Conservation (phyloP, 2,329 filamentous ascomycete genomes). For the Penicillium psychrosexuale region DNA sequence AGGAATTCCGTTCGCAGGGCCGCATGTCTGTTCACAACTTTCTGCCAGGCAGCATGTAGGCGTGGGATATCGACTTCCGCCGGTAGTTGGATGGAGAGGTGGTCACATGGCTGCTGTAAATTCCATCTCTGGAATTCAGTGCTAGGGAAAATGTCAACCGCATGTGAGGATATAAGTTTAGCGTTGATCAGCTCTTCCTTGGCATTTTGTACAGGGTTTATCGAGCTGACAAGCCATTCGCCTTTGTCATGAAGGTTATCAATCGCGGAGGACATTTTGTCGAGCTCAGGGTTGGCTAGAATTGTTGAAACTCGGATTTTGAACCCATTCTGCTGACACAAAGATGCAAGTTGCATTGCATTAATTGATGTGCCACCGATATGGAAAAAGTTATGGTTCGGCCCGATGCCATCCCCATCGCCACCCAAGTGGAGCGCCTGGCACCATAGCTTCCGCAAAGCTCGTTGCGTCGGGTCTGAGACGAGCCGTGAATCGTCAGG, state of each 20-base stretch:
- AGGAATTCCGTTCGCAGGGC: neutral
- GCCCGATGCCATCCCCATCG: neutral
- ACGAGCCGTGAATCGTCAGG: neutral
- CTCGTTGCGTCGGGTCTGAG: neutral
- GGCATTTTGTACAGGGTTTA: neutral
- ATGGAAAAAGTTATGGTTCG: conserved; percentile 19
- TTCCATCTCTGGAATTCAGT: neutral
- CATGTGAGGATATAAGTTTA: neutral
- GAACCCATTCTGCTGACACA: neutral
- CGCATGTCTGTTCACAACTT: neutral
- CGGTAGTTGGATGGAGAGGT: neutral
- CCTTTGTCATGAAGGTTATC: neutral
- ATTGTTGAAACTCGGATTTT: neutral
- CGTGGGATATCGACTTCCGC: neutral
- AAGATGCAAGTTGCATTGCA: conserved; percentile 15
- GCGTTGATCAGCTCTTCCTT: neutral
- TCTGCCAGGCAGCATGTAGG: neutral
- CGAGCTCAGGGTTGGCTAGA: neutral
- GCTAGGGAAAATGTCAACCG: neutral
- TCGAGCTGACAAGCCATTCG: neutral
- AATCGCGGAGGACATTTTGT: neutral
- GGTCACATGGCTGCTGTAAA: neutral
- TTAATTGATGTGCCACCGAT: conserved; percentile 20
- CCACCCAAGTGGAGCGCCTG: neutral
- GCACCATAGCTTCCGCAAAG: neutral